phyloP scores from a whole-genome alignment of 2,329 filamentous ascomycete genomes.

The Incumbomyces lentus region DNA sequence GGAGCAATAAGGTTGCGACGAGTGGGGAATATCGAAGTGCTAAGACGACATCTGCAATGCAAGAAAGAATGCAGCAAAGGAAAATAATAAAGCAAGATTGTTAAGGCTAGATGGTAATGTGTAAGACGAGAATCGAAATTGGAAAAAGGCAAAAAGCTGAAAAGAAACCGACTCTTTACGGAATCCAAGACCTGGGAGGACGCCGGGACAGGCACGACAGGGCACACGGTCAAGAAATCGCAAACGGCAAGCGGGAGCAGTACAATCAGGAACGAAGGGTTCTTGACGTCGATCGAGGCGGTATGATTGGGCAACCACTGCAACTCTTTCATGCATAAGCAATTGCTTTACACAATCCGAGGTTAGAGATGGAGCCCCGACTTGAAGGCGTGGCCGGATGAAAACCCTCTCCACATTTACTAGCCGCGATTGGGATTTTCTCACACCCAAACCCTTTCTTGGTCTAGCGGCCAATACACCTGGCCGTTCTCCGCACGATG shows the following conservation, averaged over 20 bases:
- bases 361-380: neutral
- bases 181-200: constrained; percentile 15
- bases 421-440: neutral
- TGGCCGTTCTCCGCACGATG: constrained; percentile 24
- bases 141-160: constrained; percentile 14
- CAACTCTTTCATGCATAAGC: constrained; percentile 5
- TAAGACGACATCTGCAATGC: too few species aligned
- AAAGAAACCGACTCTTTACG: constrained; percentile 11
- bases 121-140: neutral
- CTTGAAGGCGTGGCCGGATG: neutral
- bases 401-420: neutral
- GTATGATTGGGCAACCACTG: neutral
- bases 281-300: neutral
- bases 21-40: too few species aligned
- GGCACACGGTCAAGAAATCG: constrained; percentile 2
- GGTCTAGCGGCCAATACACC: constrained; percentile 34
- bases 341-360: neutral
- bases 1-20: neutral
- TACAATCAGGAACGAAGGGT: constrained; percentile 5
- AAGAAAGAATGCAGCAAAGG: too few species aligned
- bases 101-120: too few species aligned
- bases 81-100: too few species aligned
- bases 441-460: constrained; percentile 2
- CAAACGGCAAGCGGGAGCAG: constrained; percentile 2
- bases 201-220: constrained; percentile 10